These are phyloP conservation scores for Fusarium fracticaudum DNA, from an alignment of 2,329 filamentous ascomycete genomes.

Conservation along the genomic window DNA sequence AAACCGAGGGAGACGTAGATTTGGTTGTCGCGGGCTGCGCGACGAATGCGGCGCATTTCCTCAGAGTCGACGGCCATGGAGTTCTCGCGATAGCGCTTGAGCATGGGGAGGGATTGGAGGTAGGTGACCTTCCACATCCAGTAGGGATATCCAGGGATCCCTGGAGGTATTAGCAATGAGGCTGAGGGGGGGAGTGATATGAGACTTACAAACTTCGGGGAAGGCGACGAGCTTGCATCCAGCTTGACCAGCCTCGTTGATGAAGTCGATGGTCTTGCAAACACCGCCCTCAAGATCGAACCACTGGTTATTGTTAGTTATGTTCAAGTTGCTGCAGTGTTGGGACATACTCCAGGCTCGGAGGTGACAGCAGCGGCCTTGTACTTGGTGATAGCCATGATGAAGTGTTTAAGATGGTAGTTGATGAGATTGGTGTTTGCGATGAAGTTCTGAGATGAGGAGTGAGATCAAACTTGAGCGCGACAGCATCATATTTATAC, in stretches of 20 bases:
- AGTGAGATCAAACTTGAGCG: not conserved
- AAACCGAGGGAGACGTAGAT: conserved; percentile 61
- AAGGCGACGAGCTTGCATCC: conserved; percentile 65
- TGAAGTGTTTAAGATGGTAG: not conserved
- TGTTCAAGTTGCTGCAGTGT: accelerated
- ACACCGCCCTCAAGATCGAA: conserved; percentile 65
- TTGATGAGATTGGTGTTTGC: not conserved
- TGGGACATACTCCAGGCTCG: conserved; percentile 19
- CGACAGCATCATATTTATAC: conserved; percentile 7
- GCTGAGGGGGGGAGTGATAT: accelerated
- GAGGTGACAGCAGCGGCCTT: conserved; percentile 39
- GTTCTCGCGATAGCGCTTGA: conserved; percentile 53
- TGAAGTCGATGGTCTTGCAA: conserved; percentile 65
- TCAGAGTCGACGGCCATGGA: conserved; percentile 49
- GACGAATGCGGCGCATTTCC: conserved; percentile 55
- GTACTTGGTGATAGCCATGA: conserved; percentile 39
- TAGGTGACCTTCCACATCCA: conserved; percentile 49
- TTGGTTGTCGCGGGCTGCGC: conserved; percentile 52
- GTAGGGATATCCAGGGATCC: conserved; percentile 65
- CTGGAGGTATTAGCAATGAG: not conserved
- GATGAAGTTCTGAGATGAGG: not conserved
- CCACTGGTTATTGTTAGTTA: conserved; percentile 51
- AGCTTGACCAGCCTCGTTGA: conserved; percentile 62
- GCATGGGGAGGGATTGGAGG: conserved; percentile 45
- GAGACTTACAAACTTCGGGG: conserved; percentile 55